Percentiles rank a stretch among this genome's conserved stretches.
Conservation (phyloP, 768 basidiomycete genomes). For the Psilocybe cyanescens region DNA sequence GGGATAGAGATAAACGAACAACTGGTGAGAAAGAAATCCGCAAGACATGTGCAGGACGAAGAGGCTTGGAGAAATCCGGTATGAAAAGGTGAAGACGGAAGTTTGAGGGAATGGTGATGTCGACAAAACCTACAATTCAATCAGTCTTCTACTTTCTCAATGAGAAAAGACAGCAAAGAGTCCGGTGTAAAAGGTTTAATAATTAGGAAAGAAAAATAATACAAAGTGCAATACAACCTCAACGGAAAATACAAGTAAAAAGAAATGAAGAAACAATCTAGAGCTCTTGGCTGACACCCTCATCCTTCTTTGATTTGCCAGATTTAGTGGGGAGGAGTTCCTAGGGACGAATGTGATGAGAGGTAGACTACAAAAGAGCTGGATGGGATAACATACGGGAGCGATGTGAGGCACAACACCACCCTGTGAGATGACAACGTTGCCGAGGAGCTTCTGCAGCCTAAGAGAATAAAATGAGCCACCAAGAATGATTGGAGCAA, state of each 20-base stretch:
- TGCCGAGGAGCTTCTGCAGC: conserved; percentile 81
- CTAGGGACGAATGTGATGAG: conserved; percentile 28
- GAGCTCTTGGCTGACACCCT: conserved; percentile 48
- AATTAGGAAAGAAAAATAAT: conserved; percentile 21
- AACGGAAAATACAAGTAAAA: conserved; percentile 19
- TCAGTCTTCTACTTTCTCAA: too few relatives aligned
- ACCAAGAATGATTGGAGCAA: neutral
- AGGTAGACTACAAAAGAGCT: neutral
- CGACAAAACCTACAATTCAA: too few relatives aligned
- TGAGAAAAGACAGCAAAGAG: neutral
- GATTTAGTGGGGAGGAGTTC: conserved; percentile 48
- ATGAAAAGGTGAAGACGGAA: conserved; percentile 59
- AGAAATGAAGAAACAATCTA: conserved; percentile 30
- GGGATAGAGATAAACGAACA: conserved; percentile 66
- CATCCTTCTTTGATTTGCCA: conserved; percentile 46
- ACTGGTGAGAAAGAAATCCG: conserved; percentile 45
- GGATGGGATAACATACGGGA: conserved; percentile 32
- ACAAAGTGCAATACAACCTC: conserved; percentile 20
- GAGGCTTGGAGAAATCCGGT: conserved; percentile 58
- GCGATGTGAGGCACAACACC: conserved; percentile 81
- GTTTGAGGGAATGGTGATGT: conserved; percentile 55
- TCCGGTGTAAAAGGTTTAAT: conserved; percentile 18
- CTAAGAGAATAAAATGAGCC: conserved; percentile 32
- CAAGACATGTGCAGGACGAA: conserved; percentile 36
- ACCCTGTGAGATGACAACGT: conserved; percentile 93